phyloP scores from a whole-genome alignment of 208 protist species.

The Balamuthia mandrillaris region DNA sequence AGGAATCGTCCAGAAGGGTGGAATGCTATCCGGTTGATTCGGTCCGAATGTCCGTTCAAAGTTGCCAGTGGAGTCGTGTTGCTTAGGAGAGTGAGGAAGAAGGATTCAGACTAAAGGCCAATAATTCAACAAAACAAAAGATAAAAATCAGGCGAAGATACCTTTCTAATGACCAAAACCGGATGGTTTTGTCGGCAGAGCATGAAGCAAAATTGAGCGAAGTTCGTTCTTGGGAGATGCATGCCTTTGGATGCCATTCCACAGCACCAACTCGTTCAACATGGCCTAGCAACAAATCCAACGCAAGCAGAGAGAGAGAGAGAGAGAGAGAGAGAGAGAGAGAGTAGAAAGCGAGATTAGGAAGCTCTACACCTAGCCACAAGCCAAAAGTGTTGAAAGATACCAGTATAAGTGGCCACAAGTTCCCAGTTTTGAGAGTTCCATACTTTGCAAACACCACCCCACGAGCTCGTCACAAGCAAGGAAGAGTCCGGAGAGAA shows the following conservation, averaged over 20 bases:
- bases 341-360: background rate
- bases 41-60: constrained; percentile 46
- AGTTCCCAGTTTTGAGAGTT: constrained; percentile 27
- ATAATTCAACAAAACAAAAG: no score
- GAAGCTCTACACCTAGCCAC: background rate
- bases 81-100: background rate
- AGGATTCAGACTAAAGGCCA: background rate
- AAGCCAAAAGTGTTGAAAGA: background rate
- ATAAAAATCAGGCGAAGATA: background rate
- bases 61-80: constrained; percentile 14
- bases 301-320: background rate
- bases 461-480: constrained; percentile 57
- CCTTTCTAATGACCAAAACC: constrained; percentile 49
- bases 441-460: constrained; percentile 50
- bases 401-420: background rate
- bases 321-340: no score
- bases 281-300: constrained; percentile 41
- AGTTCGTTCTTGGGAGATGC: background rate
- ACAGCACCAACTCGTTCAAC: constrained; percentile 49
- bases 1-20: constrained; percentile 59
- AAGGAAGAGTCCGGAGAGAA: constrained; percentile 56
- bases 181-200: constrained; percentile 45
- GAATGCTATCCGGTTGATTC: constrained; percentile 56
- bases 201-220: constrained; percentile 54
- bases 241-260: constrained; percentile 49